Percentiles rank a stretch among this genome's conserved stretches.
Conservation (phyloP, 805 yeast species). For the Yarrowia deformans region DNA sequence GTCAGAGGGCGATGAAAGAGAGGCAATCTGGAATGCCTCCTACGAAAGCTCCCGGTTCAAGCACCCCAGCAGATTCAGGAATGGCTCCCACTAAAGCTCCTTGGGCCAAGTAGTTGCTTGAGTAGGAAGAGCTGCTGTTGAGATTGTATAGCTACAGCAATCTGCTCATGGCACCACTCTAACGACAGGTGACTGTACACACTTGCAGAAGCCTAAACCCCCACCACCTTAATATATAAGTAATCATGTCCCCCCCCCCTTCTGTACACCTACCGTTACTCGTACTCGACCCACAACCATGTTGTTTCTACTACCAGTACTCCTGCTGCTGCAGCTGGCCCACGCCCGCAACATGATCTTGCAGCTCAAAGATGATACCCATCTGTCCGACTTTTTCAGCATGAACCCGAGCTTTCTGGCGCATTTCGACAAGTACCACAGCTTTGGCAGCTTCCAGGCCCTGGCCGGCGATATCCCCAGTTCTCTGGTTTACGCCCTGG, state of each 20-base stretch:
- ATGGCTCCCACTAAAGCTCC: conserved; percentile 40
- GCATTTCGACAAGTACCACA: conserved; percentile 38
- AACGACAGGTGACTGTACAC: not conserved
- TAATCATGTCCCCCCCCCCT: not conserved
- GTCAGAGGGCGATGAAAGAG: not conserved
- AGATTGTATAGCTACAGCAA: too few relatives aligned
- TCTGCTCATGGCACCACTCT: too few relatives aligned
- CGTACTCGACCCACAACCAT: not conserved
- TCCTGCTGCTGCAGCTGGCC: conserved; percentile 20
- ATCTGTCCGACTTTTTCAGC: conserved; percentile 19
- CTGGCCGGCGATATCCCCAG: conserved; percentile 30
- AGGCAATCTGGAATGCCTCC: not conserved
- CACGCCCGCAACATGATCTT: conserved; percentile 22
- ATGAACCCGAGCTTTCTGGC: conserved; percentile 18
- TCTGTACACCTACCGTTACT: not conserved
- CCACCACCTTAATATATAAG: not conserved
- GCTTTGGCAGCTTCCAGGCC: conserved; percentile 32
- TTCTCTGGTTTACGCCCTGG: conserved; percentile 18
- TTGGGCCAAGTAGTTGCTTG: conserved; percentile 41
- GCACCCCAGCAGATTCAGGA: not conserved
- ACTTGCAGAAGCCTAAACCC: not conserved
- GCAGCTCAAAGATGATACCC: conserved; percentile 21
- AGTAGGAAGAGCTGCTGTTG: too few relatives aligned
- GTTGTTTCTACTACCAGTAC: conserved; percentile 14
- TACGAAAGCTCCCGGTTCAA: not conserved